Conservation (phyloP, 2,329 filamentous ascomycete genomes). For the Pseudogymnoascus sp. region DNA sequence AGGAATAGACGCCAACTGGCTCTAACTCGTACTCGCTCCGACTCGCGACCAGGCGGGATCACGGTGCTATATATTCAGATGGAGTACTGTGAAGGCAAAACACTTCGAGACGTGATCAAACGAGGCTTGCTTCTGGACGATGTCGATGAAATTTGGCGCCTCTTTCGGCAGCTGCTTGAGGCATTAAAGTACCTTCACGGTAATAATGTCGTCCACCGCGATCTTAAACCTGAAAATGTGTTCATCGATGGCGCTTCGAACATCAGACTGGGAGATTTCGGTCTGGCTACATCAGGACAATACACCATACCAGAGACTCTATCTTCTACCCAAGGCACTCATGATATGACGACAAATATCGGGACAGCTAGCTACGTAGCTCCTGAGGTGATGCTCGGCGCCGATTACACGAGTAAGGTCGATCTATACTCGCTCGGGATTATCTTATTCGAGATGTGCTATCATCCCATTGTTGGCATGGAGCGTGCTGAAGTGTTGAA, state of each 20-base stretch:
- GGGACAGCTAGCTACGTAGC: conserved; percentile 86
- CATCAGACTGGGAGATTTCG: conserved; percentile 94
- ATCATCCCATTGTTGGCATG: conserved; percentile 52
- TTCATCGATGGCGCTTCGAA: conserved; percentile 80
- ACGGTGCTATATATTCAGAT: conserved; percentile 39
- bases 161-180: conserved; percentile 86
- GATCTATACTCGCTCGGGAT: conserved; percentile 96
- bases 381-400: conserved; percentile 70
- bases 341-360: conserved; percentile 59
- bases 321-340: conserved; percentile 18
- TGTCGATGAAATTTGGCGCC: conserved; percentile 68
- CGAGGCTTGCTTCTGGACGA: conserved; percentile 64
- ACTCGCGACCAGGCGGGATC: conserved; percentile 17
- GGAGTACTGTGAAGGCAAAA: conserved; percentile 94
- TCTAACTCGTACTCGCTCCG: conserved; percentile 24
- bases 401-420: conserved; percentile 84
- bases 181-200: conserved; percentile 84
- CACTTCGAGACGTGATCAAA: conserved; percentile 77
- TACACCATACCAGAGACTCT: conserved; percentile 51
- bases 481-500: conserved; percentile 56
- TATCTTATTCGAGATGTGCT: conserved; percentile 98
- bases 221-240: conserved; percentile 94
- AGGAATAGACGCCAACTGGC: conserved; percentile 20
- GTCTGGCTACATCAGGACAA: conserved; percentile 82
- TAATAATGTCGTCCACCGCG: conserved; percentile 86